Conservation (phyloP, 768 basidiomycete species). For the Suillus decipiens region DNA sequence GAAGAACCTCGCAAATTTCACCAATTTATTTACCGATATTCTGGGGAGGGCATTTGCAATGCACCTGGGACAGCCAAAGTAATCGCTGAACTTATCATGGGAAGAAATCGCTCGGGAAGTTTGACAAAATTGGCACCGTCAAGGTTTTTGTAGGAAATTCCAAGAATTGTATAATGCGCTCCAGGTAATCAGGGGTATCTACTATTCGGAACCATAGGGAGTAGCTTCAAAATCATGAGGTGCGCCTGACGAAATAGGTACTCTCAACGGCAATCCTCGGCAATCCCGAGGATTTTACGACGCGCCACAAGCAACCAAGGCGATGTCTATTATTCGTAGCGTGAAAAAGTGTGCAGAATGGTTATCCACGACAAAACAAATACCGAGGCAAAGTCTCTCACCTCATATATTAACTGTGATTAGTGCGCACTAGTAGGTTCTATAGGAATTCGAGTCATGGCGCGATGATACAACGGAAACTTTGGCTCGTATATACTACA, state of each 20-base stretch:
- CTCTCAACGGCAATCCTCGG: slow-evolving; percentile 26
- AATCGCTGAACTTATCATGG: slow-evolving; percentile 69
- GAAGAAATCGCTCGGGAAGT: slow-evolving; percentile 57
- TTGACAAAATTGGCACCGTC: slow-evolving; percentile 49
- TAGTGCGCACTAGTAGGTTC: not conserved
- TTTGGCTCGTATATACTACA: not conserved
- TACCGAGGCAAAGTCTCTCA: not conserved
- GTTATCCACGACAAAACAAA: not conserved
- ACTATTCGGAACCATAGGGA: not conserved
- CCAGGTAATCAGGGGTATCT: not conserved
- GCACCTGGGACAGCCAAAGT: slow-evolving; percentile 82
- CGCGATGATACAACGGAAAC: not conserved
- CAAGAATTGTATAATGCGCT: not conserved
- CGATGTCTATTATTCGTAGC: not conserved
- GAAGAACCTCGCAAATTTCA: slow-evolving; percentile 1
- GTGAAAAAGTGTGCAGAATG: not conserved
- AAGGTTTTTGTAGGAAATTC: slow-evolving; percentile 30
- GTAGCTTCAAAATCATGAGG: not conserved
- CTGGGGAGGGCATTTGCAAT: slow-evolving; percentile 68
- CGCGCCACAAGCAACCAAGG: not conserved
- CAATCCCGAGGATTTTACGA: not conserved
- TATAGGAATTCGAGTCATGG: not conserved
- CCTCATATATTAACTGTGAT: not conserved
- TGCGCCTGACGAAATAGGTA: slow-evolving; percentile 47
- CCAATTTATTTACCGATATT: slow-evolving; percentile 11